Base-by-base conservation (phyloP, 352 stramenopile species). In the Phytophthora hybrid region DNA sequence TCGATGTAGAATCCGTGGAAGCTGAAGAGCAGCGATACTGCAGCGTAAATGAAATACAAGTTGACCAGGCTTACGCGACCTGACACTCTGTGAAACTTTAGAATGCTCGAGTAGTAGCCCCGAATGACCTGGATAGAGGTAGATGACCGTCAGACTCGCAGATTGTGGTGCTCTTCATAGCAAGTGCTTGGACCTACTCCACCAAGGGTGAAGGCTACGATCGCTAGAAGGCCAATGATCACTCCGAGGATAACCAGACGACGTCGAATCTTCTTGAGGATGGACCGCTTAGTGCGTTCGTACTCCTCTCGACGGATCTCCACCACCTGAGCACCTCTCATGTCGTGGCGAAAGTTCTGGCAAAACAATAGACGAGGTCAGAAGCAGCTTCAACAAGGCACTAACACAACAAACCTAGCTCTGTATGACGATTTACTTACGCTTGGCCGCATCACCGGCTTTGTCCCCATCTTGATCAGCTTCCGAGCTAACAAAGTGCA, bases 221-320 rank as follows among this genome's bases (percentile, higher is more conserved):
- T 9, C 41, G 83, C 76, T 2, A 91, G 62, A 19, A 90, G 59
- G 1, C 79, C 70, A 60, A 89, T 87, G 61, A 93, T 66, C 44
- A 89, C 74, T 44, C 81, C 82, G 5, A 93, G 70, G 39, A 88
- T 80, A 41, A 92, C 53, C 26, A 92, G 63, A 18, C 88, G 86
- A 37, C 85, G 83, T 19, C 85, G 85, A 60, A 95, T 93, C 58
- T 87, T 93, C 60, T 87, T 87, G 26, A 95, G 79, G 21, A 93
- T 91, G 9, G 79, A 85, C 13, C 77, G 79, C 68, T 95, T 95
- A 71, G 80, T 92, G 60, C 83, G 78, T 66, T 90, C 72, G 52
- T 93, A 93, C 69, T 95, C 88, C 41, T 89, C 81, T 63, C 84
- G 87, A 46, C 77, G 81, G 53, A 95, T 80, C 51, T 95, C 85